A percentile compares a stretch with the other conserved stretches of the same genome.
These are phyloP conservation scores for Dalechampia spathulata DNA, from an alignment of 441 rosid genomes.

Conservation along the genomic window DNA sequence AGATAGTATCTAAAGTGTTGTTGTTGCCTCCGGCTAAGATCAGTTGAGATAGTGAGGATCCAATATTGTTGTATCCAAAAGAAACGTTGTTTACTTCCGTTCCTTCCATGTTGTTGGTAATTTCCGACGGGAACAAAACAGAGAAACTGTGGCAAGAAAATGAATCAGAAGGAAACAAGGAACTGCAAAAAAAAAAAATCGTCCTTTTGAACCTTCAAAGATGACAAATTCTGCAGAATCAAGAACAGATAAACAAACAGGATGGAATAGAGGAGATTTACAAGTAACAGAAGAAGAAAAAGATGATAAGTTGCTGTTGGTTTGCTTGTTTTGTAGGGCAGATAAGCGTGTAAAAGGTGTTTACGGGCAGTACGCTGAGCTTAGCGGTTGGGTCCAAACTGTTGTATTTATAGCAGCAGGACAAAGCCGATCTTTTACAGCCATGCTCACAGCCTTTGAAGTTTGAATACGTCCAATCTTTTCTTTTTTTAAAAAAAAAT, in stretches of 20 bases:
- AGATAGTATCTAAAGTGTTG: conserved; percentile 74
- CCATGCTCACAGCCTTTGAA: no score
- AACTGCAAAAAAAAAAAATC: neutral
- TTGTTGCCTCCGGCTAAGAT: conserved; percentile 66
- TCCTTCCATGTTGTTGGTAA: conserved; percentile 24
- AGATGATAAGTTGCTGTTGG: no score
- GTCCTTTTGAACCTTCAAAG: no score
- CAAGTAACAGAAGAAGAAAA: neutral
- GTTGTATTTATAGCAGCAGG: conserved; percentile 38
- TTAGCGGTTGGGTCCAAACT: no score
- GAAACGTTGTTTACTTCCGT: conserved; percentile 28
- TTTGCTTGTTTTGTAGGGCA: neutral
- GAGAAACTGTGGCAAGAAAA: conserved; percentile 12
- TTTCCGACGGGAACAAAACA: neutral
- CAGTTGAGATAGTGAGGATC: conserved; percentile 62
- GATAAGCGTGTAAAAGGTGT: no score
- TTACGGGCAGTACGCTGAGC: neutral
- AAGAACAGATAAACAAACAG: no score
- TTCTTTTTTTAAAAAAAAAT: no score
- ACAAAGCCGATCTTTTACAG: neutral
- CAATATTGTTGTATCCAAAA: conserved; percentile 19
- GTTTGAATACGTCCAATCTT: no score
- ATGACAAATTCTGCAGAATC: no score
- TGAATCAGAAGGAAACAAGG: neutral
- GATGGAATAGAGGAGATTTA: no score